phyloP scores from a whole-genome alignment of 2,329 filamentous ascomycete species.

The Fusarium xylarioides region DNA sequence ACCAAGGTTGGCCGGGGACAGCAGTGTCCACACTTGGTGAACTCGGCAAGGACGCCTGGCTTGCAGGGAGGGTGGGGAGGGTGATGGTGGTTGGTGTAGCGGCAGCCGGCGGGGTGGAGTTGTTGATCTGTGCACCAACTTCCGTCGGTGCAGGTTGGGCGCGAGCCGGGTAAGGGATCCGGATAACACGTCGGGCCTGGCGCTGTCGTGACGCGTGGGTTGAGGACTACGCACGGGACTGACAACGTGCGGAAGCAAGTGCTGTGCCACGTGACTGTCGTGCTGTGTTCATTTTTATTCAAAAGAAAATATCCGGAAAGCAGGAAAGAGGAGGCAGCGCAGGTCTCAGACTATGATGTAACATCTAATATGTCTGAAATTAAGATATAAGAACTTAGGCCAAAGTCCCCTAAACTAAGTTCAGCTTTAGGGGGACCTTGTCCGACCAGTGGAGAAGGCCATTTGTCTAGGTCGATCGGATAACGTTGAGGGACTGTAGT shows the following conservation, averaged over 20 bases:
- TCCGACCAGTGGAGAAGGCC: fast-evolving
- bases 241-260: background rate
- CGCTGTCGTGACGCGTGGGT: fast-evolving
- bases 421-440: fast-evolving
- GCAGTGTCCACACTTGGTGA: background rate
- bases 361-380: background rate
- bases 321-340: background rate
- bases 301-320: no score
- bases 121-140: no score
- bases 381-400: background rate
- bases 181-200: background rate
- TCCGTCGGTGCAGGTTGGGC: no score
- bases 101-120: no score
- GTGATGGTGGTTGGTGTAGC: background rate
- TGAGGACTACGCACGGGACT: background rate
- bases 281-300: background rate
- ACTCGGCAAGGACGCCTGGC: background rate
- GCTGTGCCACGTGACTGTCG: background rate
- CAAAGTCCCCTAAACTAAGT: background rate
- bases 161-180: background rate
- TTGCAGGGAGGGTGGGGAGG: background rate
- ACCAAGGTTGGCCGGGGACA: background rate
- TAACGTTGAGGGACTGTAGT: background rate
- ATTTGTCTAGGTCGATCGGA: fast-evolving
- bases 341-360: background rate